These are phyloP conservation scores for Roridomyces roridus DNA, from an alignment of 768 basidiomycete genomes.

Conservation along the genomic window DNA sequence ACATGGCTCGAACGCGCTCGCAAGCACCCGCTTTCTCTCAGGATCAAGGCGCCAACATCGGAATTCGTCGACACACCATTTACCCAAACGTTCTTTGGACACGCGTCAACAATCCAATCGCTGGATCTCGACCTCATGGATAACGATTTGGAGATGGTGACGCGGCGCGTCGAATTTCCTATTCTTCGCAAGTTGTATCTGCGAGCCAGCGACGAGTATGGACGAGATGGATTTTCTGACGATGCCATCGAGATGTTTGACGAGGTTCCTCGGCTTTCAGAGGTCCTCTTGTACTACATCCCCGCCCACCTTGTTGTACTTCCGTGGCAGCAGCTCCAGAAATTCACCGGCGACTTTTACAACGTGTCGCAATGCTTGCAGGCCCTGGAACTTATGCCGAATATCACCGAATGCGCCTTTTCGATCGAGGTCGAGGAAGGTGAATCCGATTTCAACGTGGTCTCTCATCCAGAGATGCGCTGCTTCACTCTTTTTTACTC, in stretches of 20 bases:
- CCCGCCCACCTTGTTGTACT: background rate
- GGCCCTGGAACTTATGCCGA: constrained; percentile 1
- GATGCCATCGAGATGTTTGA: background rate
- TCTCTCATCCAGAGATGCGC: background rate
- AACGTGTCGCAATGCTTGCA: background rate
- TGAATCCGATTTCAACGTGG: background rate
- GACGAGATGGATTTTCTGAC: background rate
- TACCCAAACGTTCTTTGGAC: background rate
- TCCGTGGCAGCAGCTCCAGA: constrained; percentile 12
- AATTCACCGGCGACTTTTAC: constrained; percentile 8
- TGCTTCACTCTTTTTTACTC: constrained; percentile 4
- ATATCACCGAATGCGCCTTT: background rate
- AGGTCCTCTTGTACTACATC: background rate
- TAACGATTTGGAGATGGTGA: background rate
- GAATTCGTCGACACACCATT: background rate
- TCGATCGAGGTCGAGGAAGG: background rate
- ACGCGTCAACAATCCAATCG: background rate
- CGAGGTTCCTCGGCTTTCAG: background rate
- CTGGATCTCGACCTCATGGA: background rate
- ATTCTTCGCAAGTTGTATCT: background rate
- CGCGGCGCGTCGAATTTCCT: background rate
- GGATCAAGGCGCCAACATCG: background rate
- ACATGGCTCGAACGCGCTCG: constrained; percentile 2
- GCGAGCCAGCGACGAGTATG: background rate
- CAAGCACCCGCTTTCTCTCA: background rate